Percentiles rank a stretch among this genome's conserved stretches.
These are phyloP conservation scores for Pelargonium nanum DNA, from an alignment of 345 rosid species.

Conservation along the genomic window DNA sequence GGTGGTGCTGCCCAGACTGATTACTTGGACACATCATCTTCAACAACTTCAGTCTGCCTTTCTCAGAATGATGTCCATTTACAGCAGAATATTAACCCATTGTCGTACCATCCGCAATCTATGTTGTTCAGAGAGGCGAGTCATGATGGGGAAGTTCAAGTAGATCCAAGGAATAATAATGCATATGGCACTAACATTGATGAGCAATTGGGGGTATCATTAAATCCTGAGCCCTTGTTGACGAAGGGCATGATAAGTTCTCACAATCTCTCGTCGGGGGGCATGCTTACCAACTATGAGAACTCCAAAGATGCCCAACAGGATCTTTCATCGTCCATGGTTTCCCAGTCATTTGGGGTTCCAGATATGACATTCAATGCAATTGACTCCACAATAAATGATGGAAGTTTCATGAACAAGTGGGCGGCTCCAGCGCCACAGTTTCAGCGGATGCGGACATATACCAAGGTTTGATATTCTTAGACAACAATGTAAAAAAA, in stretches of 20 bases:
- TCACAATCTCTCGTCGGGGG: slow-evolving; percentile 34
- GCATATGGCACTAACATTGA: slow-evolving; percentile 26
- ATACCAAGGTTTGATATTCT: slow-evolving; percentile 39
- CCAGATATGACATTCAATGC: slow-evolving; percentile 45
- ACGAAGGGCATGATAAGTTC: slow-evolving; percentile 34
- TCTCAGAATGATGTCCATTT: slow-evolving; percentile 47
- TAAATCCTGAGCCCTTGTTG: slow-evolving; percentile 30
- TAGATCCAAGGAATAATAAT: slow-evolving; percentile 32
- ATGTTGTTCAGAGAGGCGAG: slow-evolving; percentile 31
- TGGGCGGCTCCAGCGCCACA: slow-evolving; percentile 41
- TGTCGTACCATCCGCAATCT: slow-evolving; percentile 32
- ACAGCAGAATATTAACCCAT: slow-evolving; percentile 35
- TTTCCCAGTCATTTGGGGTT: slow-evolving; percentile 59
- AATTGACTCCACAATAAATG: slow-evolving; percentile 44
- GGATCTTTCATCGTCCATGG: slow-evolving; percentile 53
- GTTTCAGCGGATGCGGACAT: slow-evolving; percentile 51
- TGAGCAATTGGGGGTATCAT: slow-evolving; percentile 22
- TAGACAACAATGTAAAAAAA: background rate
- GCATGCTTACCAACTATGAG: slow-evolving; percentile 30
- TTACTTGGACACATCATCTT: slow-evolving; percentile 64
- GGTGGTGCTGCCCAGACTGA: slow-evolving; percentile 36
- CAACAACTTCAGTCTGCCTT: slow-evolving; percentile 51
- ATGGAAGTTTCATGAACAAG: slow-evolving; percentile 31
- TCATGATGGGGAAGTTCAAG: slow-evolving; percentile 47
- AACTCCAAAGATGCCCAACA: slow-evolving; percentile 43